Evolutionary conservation across 371 early-diverging fungal genomes (phyloP).

Genomic region (Mortierella sp.): DNA sequence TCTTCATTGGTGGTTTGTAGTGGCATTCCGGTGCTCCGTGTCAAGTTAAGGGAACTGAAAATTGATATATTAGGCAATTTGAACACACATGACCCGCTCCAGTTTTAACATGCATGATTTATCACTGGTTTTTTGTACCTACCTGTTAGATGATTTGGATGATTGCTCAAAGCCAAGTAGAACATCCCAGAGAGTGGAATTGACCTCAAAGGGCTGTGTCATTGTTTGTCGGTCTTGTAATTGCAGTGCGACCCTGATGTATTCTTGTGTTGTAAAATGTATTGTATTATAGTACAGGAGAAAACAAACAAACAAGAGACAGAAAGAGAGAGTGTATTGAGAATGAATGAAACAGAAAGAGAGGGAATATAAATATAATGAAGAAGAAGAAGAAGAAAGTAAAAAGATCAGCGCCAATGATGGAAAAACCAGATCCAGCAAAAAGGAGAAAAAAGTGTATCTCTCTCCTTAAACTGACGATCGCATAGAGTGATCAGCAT

Average conservation of each 20-base stretch:
- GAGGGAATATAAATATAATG: not conserved
- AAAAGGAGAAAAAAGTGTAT: too few species aligned
- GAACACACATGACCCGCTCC: too few species aligned
- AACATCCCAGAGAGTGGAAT: conserved; percentile 33
- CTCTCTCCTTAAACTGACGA: too few species aligned
- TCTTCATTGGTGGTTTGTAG: not conserved
- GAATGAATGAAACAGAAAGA: not conserved
- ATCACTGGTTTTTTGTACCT: conserved; percentile 12
- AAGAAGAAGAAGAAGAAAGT: not conserved
- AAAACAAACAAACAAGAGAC: not conserved
- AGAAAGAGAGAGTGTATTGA: not conserved
- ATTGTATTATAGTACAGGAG: not conserved
- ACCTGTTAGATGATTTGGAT: not conserved
- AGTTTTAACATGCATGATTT: too few species aligned
- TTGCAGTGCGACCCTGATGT: conserved; percentile 15
- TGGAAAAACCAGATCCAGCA: too few species aligned
- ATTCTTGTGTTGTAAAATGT: not conserved
- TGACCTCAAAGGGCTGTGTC: conserved; percentile 11
- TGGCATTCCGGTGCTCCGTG: too few species aligned
- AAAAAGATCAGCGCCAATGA: too few species aligned
- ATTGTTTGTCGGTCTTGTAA: conserved; percentile 10
- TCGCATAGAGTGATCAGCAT: too few species aligned
- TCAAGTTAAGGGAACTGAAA: too few species aligned
- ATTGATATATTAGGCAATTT: too few species aligned
- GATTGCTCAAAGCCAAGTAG: conserved; percentile 25